Evolutionary conservation across 192 early-diverging fungal species (phyloP).

Genomic region (Coemansia javaensis): DNA sequence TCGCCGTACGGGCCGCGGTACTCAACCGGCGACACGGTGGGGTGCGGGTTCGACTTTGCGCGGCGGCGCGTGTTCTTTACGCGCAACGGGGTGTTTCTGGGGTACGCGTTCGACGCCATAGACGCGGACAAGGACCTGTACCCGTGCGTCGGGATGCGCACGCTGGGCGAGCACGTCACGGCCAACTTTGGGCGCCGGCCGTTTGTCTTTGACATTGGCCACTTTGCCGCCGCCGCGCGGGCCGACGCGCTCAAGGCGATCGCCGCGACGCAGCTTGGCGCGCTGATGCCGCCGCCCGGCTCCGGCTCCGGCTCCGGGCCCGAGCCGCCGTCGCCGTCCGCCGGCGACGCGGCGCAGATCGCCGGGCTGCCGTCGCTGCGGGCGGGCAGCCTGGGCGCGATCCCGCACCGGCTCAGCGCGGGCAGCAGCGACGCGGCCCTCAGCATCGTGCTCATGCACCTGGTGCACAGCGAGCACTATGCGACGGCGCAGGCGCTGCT

Average conservation of each 20-base stretch:
- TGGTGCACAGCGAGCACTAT: constrained; percentile 79
- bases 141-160: constrained; percentile 60
- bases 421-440: constrained; percentile 18
- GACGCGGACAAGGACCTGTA: constrained; percentile 43
- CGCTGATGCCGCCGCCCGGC: constrained; percentile 6
- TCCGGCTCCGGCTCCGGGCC: no score
- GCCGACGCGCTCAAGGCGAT: constrained; percentile 18
- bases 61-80: constrained; percentile 79
- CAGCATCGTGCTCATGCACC: constrained; percentile 68
- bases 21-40: constrained; percentile 88
- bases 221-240: constrained; percentile 20
- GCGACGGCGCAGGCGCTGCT: constrained; percentile 70
- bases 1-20: constrained; percentile 81
- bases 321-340: no score
- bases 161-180: constrained; percentile 51
- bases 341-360: not conserved
- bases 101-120: constrained; percentile 53
- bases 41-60: constrained; percentile 87
- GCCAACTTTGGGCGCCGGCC: constrained; percentile 60
- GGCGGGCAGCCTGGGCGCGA: not conserved
- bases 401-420: not conserved
- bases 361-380: constrained; percentile 4
- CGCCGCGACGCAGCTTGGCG: not conserved
- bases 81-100: constrained; percentile 77
- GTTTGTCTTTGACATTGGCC: constrained; percentile 59